Evolutionary conservation across 2,329 filamentous ascomycete species (phyloP), one percentile per base, ranked within the genome.

Genomic region (Aspergillus sp.): DNA sequence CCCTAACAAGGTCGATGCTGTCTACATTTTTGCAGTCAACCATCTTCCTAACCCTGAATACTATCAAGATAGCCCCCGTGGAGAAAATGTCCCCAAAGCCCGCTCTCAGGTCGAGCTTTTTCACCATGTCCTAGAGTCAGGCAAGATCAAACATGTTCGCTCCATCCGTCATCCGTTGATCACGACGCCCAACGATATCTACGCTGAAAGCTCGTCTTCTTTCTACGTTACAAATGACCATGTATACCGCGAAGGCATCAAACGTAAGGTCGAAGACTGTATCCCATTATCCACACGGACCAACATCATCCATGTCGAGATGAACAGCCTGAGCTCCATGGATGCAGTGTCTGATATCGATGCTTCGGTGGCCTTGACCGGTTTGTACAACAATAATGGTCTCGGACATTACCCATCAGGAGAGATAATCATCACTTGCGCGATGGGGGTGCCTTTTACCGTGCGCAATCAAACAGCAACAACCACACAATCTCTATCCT

Each of bases 151-250:
- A 2, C 74, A 82, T 51, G 41, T 83, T 5, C 76, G 79, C 10
- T 75, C 78, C 0, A 66, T 83, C 30, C 63, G 60, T 33, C 70
- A 83, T 53, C 71, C 75, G 0, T 50, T 79, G 30, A 72, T 83
- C 37, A 58, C 55, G 7, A 82, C 78, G 0, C 80, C 81, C 1
- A 83, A 83, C 48, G 81, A 84, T 48, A 60, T 84, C 9, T 59
- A 75, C 5, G 77, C 73, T 2, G 53, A 62, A 4, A 73, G 66
- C 0, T 69, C 74, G 0, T 64, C 53, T 9, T 72, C 73, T 0
- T 72, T 83, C 56, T 76, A 78, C 39, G 73, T 82, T 5, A 82
- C 79, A 0, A 83, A 83, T 48, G 81, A 83, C 48, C 79, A 83
- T 42, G 61, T 63, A 50, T 72, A 82, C 56, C 69, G 66, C 0